These are phyloP conservation scores for Globisporangium mamillatum DNA, from an alignment of 352 stramenopile species.

Conservation along the genomic window DNA sequence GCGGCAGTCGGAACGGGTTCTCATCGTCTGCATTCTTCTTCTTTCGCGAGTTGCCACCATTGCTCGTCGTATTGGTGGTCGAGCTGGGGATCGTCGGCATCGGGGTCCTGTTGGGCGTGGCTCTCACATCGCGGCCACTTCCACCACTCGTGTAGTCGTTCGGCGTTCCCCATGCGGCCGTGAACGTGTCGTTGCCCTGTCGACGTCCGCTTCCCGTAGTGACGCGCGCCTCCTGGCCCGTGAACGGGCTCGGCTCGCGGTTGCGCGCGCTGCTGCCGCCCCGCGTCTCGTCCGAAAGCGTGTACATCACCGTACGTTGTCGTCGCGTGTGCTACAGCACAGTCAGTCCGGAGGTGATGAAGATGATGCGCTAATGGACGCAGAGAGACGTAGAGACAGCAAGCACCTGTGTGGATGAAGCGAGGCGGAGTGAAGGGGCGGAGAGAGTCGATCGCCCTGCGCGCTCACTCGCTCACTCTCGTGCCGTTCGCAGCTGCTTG, in stretches of 20 bases:
- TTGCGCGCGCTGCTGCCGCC: slow-evolving; percentile 11
- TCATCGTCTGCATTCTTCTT: slow-evolving; percentile 10
- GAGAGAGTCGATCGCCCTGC: neutral
- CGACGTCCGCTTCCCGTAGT: slow-evolving; percentile 3
- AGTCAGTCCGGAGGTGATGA: neutral
- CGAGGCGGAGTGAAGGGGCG: neutral
- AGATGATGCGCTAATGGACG: neutral
- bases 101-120: neutral
- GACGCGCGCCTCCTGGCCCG: neutral
- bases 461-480: neutral
- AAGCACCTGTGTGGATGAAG: neutral
- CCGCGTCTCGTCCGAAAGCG: slow-evolving; percentile 15
- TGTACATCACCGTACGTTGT: slow-evolving; percentile 10
- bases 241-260: slow-evolving; percentile 18
- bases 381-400: neutral
- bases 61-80: neutral
- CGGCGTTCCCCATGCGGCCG: slow-evolving; percentile 5
- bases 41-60: neutral
- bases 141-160: neutral
- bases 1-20: slow-evolving; percentile 24
- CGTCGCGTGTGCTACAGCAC: neutral
- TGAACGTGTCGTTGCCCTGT: slow-evolving; percentile 19
- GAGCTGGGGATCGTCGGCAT: neutral
- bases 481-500: neutral
- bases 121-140: neutral